These are phyloP conservation scores for Asterella californica DNA, from an alignment of 225 moss, liverwort and hornwort genomes.

Conservation along the genomic window DNA sequence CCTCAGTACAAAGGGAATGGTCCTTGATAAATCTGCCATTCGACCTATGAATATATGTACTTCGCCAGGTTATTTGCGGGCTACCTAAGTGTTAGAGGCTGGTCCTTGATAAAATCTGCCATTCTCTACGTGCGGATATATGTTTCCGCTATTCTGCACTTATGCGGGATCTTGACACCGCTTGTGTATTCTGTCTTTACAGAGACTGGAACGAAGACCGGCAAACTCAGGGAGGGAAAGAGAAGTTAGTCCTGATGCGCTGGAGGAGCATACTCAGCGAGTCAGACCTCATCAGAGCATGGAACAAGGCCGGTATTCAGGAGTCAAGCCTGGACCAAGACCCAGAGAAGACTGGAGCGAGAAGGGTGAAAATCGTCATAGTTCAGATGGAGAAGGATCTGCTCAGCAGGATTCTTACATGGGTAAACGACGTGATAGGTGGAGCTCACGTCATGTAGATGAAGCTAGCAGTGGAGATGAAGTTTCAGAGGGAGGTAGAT, in stretches of 20 bases:
- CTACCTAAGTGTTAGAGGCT: too few relatives aligned
- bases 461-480: slow-evolving; percentile 44
- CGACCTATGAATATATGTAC: too few relatives aligned
- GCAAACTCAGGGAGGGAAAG: slow-evolving; percentile 23
- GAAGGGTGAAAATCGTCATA: slow-evolving; percentile 25
- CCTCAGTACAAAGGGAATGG: too few relatives aligned
- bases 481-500: slow-evolving; percentile 27
- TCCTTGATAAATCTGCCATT: too few relatives aligned
- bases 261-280: slow-evolving; percentile 21
- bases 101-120: too few relatives aligned
- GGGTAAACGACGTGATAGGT: slow-evolving; percentile 27
- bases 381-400: slow-evolving; percentile 40
- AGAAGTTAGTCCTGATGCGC: slow-evolving; percentile 24
- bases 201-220: slow-evolving; percentile 34
- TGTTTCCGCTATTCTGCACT: neutral
- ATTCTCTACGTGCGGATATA: too few relatives aligned
- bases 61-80: too few relatives aligned
- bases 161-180: neutral
- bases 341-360: slow-evolving; percentile 28
- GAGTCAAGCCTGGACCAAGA: slow-evolving; percentile 14
- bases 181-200: neutral
- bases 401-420: slow-evolving; percentile 16
- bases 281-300: slow-evolving; percentile 22
- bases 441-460: slow-evolving; percentile 22
- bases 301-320: slow-evolving; percentile 29